These are phyloP conservation scores for Trametes cingulata DNA, from an alignment of 768 basidiomycete genomes.

Conservation along the genomic window DNA sequence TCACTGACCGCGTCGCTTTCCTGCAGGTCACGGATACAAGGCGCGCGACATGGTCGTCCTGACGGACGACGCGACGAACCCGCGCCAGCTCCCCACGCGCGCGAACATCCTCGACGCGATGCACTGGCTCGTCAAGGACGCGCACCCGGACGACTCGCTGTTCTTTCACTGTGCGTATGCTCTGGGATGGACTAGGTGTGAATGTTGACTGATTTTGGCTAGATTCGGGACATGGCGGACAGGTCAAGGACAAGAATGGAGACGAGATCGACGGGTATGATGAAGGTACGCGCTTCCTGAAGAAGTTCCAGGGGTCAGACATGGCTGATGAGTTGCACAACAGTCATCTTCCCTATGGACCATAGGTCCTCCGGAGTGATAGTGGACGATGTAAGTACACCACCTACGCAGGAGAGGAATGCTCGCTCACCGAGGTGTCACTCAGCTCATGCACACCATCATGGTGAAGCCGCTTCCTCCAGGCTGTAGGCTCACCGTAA, in stretches of 20 bases:
- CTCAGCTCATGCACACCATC: slow-evolving; percentile 70
- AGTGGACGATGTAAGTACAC: slow-evolving; percentile 72
- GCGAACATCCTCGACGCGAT: slow-evolving; percentile 85
- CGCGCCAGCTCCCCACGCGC: slow-evolving; percentile 68
- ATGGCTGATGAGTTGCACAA: neutral
- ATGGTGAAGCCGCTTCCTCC: slow-evolving; percentile 77
- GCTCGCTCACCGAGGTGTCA: neutral
- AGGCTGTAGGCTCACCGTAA: slow-evolving; percentile 87
- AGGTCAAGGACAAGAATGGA: slow-evolving; percentile 78
- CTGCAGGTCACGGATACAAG: slow-evolving; percentile 27
- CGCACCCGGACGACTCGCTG: slow-evolving; percentile 79
- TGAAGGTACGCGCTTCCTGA: slow-evolving; percentile 54
- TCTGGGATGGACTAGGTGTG: neutral
- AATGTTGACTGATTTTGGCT: neutral
- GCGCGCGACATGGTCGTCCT: slow-evolving; percentile 82
- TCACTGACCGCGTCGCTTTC: too few relatives aligned
- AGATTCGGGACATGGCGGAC: slow-evolving; percentile 96
- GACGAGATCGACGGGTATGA: slow-evolving; percentile 86
- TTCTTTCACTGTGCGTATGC: slow-evolving; percentile 80
- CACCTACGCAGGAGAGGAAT: too few relatives aligned
- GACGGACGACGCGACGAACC: slow-evolving; percentile 70
- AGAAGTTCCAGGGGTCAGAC: neutral
- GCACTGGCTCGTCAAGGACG: slow-evolving; percentile 88
- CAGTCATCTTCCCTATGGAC: slow-evolving; percentile 88
- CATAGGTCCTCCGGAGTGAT: slow-evolving; percentile 70